Evolutionary conservation across 805 yeast genomes (phyloP).

Genomic region (Candida parachauliodes): DNA sequence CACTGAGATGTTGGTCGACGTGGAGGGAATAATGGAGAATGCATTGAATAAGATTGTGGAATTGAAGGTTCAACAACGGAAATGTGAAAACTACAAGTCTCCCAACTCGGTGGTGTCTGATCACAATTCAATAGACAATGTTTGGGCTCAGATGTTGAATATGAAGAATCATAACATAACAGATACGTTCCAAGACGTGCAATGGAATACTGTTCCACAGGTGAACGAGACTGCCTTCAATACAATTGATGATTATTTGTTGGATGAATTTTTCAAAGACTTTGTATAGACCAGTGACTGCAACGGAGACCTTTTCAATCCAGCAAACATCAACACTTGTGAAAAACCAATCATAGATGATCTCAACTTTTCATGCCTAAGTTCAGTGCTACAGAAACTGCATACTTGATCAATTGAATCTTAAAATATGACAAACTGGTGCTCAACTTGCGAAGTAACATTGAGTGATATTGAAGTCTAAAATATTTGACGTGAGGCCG

Average conservation of each 20-base stretch:
- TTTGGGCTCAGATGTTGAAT: slow-evolving; percentile 16
- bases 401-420: no score
- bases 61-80: no score
- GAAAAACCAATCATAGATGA: no score
- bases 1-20: slow-evolving; percentile 18
- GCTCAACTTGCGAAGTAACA: no score
- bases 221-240: not conserved
- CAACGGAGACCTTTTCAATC: no score
- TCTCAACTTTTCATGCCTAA: no score
- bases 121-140: slow-evolving; percentile 8
- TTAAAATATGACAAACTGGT: no score
- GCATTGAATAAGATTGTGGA: slow-evolving; percentile 15
- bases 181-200: not conserved
- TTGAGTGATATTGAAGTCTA: no score
- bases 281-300: slow-evolving; percentile 4
- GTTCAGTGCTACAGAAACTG: no score
- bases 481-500: no score
- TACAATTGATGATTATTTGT: slow-evolving; percentile 5
- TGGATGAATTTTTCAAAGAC: slow-evolving; percentile 3
- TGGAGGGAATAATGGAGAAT: slow-evolving; percentile 19
- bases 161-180: slow-evolving; percentile 7
- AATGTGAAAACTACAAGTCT: not conserved
- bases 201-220: no score
- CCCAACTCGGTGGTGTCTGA: slow-evolving; percentile 8
- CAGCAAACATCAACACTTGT: no score